Percentiles rank a stretch among this genome's conserved stretches.
Conservation (phyloP, 768 basidiomycete species). For the Pleurotus tuoliensis region DNA sequence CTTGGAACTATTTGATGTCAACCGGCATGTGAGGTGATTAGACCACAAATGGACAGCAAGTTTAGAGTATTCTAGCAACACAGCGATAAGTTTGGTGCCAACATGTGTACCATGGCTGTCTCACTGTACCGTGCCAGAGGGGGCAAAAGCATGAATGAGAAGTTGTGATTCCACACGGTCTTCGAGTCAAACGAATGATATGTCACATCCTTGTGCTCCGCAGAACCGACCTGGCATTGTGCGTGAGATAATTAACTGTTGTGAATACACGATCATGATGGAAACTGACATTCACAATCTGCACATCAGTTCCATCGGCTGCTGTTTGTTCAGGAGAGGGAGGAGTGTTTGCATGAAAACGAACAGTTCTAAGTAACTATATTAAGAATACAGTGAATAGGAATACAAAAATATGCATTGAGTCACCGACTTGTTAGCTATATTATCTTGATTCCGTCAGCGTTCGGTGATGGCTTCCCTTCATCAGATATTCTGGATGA, state of each 20-base stretch:
- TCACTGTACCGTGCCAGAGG: slow-evolving; percentile 29
- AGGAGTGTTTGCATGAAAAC: slow-evolving; percentile 18
- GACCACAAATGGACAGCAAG: slow-evolving; percentile 19
- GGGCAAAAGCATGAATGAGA: slow-evolving; percentile 15
- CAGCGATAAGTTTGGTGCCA: neutral
- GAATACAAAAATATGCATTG: neutral
- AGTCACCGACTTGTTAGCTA: slow-evolving; percentile 16
- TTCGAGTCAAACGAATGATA: slow-evolving; percentile 15
- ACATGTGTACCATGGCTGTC: neutral
- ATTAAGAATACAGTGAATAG: neutral
- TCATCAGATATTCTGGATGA: slow-evolving; percentile 1
- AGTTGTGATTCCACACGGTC: slow-evolving; percentile 34
- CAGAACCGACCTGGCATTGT: slow-evolving; percentile 28
- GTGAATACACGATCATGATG: neutral
- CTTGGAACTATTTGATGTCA: slow-evolving; percentile 10
- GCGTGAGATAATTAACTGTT: neutral
- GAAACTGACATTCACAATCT: slow-evolving; percentile 16
- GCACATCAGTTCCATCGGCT: slow-evolving; percentile 14
- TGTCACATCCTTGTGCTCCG: slow-evolving; percentile 14
- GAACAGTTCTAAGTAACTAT: slow-evolving; percentile 19
- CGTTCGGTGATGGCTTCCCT: neutral
- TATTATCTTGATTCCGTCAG: slow-evolving; percentile 13
- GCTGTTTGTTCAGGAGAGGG: slow-evolving; percentile 17
- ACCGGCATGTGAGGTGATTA: slow-evolving; percentile 18
- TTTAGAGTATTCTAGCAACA: slow-evolving; percentile 17